These are phyloP conservation scores for Scutellaria galericulata DNA, from an alignment of 257 asterid species.

Conservation along the genomic window DNA sequence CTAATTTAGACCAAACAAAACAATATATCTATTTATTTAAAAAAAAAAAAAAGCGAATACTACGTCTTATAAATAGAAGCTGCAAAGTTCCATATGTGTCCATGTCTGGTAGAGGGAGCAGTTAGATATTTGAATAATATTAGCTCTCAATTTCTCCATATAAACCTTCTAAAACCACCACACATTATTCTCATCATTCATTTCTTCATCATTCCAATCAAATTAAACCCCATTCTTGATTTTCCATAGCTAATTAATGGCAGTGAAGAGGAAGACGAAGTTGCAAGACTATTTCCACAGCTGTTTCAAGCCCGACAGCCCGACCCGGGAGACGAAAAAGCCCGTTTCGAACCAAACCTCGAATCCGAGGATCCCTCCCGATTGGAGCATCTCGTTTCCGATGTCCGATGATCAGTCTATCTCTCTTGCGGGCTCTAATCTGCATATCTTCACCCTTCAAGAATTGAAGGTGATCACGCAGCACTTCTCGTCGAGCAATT, in stretches of 20 bases:
- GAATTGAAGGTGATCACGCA: conserved; percentile 85
- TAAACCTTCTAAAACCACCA: conserved; percentile 21
- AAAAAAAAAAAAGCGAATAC: neutral
- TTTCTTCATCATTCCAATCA: neutral
- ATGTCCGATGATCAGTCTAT: conserved; percentile 76
- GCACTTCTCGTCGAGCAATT: conserved; percentile 69
- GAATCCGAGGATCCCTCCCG: conserved; percentile 65
- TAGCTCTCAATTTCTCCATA: conserved; percentile 27
- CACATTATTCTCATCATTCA: neutral
- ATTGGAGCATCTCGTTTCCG: conserved; percentile 56
- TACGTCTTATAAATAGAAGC: conserved; percentile 51
- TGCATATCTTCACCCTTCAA: conserved; percentile 69
- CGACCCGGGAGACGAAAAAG: conserved; percentile 40
- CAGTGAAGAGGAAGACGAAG: conserved; percentile 54
- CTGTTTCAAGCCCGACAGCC: conserved; percentile 52
- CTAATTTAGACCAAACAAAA: neutral
- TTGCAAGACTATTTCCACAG: conserved; percentile 60
- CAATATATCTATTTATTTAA: no score
- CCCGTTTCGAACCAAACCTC: conserved; percentile 43
- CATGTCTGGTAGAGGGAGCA: conserved; percentile 45
- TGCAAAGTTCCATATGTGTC: conserved; percentile 35
- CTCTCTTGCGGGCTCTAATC: conserved; percentile 78
- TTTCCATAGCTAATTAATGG: conserved; percentile 27
- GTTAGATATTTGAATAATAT: conserved; percentile 48
- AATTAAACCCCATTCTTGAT: no score